Conservation (phyloP, 345 rosid species). For the Streptanthus diversifolius region DNA sequence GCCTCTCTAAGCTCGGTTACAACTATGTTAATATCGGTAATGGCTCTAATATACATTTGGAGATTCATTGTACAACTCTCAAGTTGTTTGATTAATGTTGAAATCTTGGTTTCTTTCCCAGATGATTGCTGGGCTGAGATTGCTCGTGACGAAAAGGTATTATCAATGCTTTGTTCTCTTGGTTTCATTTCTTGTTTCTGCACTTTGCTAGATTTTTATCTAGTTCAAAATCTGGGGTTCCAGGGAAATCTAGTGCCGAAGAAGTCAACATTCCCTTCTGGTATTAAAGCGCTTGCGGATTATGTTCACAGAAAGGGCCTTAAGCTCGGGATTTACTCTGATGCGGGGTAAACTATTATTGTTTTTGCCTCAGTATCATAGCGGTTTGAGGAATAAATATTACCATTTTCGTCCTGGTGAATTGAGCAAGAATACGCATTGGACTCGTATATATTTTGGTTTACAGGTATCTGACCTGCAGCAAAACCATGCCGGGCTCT, state of each 20-base stretch:
- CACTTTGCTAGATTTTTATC: background rate
- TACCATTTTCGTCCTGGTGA: background rate
- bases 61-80: background rate
- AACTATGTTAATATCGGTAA: slow-evolving; percentile 79
- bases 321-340: slow-evolving; percentile 84
- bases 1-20: slow-evolving; percentile 77
- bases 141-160: slow-evolving; percentile 62
- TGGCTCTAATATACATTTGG: background rate
- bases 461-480: slow-evolving; percentile 73
- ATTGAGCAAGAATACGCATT: background rate
- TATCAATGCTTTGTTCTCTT: background rate
- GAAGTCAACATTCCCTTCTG: slow-evolving; percentile 72
- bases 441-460: background rate
- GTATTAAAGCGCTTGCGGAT: slow-evolving; percentile 75
- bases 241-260: slow-evolving; percentile 69
- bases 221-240: slow-evolving; percentile 10
- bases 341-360: slow-evolving; percentile 62
- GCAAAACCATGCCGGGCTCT: slow-evolving; percentile 90
- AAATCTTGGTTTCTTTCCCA: slow-evolving; percentile 29
- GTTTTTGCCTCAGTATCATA: background rate
- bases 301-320: slow-evolving; percentile 82
- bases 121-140: slow-evolving; percentile 98
- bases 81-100: background rate
- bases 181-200: background rate
- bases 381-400: background rate